Evolutionary conservation across 2,329 filamentous ascomycete genomes (phyloP).

Genomic region (Xylaria sp.): DNA sequence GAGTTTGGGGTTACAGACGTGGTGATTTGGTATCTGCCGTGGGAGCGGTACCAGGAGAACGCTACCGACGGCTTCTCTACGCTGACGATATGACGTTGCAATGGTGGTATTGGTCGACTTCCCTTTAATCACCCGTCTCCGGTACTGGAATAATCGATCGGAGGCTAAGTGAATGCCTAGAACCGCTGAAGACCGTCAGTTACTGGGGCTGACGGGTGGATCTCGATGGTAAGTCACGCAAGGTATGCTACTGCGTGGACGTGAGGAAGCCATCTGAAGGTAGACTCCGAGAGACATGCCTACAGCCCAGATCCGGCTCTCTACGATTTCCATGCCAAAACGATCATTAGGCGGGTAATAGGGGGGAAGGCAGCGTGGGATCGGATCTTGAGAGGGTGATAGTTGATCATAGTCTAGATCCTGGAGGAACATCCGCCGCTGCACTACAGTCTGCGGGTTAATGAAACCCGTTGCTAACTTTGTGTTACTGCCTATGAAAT

Average conservation of each 20-base stretch:
- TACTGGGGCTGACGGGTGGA: too few species aligned
- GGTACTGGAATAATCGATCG: conserved; percentile 43
- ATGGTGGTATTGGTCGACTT: conserved; percentile 66
- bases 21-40: conserved; percentile 67
- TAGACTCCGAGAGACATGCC: conserved; percentile 67
- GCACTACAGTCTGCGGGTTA: background rate
- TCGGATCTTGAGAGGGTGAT: conserved; percentile 61
- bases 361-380: conserved; percentile 52
- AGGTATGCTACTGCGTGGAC: conserved; percentile 56
- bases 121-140: conserved; percentile 65
- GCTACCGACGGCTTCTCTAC: conserved; percentile 71
- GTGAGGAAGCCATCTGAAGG: too few species aligned
- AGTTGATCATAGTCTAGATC: conserved; percentile 56
- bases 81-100: conserved; percentile 67
- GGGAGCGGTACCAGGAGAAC: conserved; percentile 65
- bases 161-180: conserved; percentile 62
- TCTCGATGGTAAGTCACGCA: too few species aligned
- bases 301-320: conserved; percentile 65
- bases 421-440: conserved; percentile 41
- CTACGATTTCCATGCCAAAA: conserved; percentile 57
- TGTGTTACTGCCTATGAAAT: background rate
- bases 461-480: background rate
- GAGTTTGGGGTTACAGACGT: conserved; percentile 66
- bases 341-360: conserved; percentile 54
- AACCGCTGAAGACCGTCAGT: too few species aligned